Evolutionary conservation across 108 stramenopile genomes (phyloP).

Genomic region (Cyclostephanos tholiformis): DNA sequence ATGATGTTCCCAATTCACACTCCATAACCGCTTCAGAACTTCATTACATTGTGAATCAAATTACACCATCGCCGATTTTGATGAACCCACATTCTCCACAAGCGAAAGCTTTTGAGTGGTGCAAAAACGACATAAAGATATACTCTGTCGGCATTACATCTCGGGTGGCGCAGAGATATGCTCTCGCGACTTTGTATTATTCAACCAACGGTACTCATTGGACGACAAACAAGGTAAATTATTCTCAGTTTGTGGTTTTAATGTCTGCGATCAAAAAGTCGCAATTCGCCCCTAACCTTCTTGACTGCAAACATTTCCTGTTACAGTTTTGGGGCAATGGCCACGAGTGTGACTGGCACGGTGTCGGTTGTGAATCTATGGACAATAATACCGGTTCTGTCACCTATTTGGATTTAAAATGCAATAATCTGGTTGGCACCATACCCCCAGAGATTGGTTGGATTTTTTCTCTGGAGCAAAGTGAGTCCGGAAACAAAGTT

Average conservation of each 20-base stretch:
- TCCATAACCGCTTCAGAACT: constrained; percentile 22
- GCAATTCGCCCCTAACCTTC: not conserved
- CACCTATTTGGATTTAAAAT: constrained; percentile 36
- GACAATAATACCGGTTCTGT: constrained; percentile 22
- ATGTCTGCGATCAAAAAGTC: not conserved
- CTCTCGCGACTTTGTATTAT: constrained; percentile 58
- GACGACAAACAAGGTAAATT: constrained; percentile 27
- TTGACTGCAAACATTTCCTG: not conserved
- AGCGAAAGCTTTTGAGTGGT: constrained; percentile 39
- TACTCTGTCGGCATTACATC: constrained; percentile 25
- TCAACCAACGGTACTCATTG: constrained; percentile 55
- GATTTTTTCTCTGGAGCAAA: constrained; percentile 31
- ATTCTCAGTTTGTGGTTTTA: not conserved
- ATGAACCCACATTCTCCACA: constrained; percentile 28
- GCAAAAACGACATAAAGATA: constrained; percentile 29
- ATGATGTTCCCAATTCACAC: constrained; percentile 12
- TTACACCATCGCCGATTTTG: constrained; percentile 17
- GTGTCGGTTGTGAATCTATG: constrained; percentile 41
- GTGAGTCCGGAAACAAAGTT: constrained; percentile 18
- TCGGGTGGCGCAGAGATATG: constrained; percentile 51
- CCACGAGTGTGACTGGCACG: constrained; percentile 62
- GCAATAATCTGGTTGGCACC: constrained; percentile 32
- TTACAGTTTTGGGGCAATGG: constrained; percentile 22
- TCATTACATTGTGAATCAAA: constrained; percentile 25
- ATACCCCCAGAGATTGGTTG: constrained; percentile 44